Base-by-base conservation (phyloP, 1,284 basidiomycete species). In the Malassezia nana region DNA sequence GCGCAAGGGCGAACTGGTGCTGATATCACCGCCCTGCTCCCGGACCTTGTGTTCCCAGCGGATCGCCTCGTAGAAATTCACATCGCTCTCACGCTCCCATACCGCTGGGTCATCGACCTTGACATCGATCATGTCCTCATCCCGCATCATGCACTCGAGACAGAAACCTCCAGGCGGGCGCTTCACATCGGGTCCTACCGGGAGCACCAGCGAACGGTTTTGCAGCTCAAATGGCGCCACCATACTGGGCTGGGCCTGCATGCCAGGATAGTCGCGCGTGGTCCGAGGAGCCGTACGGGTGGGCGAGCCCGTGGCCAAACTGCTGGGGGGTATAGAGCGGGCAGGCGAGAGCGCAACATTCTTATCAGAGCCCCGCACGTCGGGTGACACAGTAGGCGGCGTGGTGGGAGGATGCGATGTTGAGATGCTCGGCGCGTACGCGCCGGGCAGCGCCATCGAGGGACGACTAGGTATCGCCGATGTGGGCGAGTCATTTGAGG, bases 141-240 rank as follows among this genome's bases (percentile, higher is more conserved):
- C 92, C 39, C 92, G 84, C 92, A 98, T 98, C 67, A 94, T 88
- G 75, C 92, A 98, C 77, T 98, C 92, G 44, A 96, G 79, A 68
- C 92, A 98, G 39, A 96, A 79, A 16, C 38, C 38, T 2, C 28
- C 30, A n/a, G 28, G 41, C 8, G 42, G 53, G 18, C 46, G 42
- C 9, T 39, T 30, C n/a, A 64, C 67, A 41, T 73, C 70, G 35
- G 65, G 69, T 16, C 59, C 66, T 1, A 65, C 63, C 2, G 64
- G 67, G 13, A 72, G 55, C 3, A 67, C 69, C 38, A 70, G 63
- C 9, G 69, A 63, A 18, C 71, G 62, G 40, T 72, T 64, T 52
- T 73, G 71, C 40, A 73, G 61, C 55, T 73, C 71, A 25, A 73
- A 73, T 12, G 71, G 71, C 10, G 71, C 61, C 6, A 73, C 67